These are phyloP conservation scores for Crithidia mellificae DNA, from an alignment of 208 protist genomes.

Conservation along the genomic window DNA sequence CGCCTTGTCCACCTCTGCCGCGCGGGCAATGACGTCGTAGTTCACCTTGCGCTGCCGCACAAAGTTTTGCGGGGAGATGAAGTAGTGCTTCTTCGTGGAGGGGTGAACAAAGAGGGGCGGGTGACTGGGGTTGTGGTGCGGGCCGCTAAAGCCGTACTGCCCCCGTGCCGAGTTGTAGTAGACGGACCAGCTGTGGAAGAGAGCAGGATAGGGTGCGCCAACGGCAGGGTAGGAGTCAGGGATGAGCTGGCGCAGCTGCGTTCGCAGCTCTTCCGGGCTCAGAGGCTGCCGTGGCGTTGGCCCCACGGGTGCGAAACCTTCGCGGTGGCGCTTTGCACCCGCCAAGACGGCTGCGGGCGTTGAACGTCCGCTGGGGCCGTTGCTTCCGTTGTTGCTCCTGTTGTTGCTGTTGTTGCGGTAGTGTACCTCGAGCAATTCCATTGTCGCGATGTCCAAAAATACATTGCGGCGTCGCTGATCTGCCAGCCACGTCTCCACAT, in stretches of 20 bases:
- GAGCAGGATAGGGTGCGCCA: slow-evolving; percentile 21
- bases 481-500: slow-evolving; percentile 51
- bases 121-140: slow-evolving; percentile 16
- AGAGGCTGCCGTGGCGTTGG: slow-evolving; percentile 2
- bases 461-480: slow-evolving; percentile 71
- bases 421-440: slow-evolving; percentile 49
- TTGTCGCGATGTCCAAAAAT: slow-evolving; percentile 61
- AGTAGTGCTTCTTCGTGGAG: slow-evolving; percentile 49
- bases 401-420: slow-evolving; percentile 34
- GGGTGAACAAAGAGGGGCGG: slow-evolving; percentile 51
- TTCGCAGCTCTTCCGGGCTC: slow-evolving; percentile 18
- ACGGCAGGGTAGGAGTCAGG: slow-evolving; percentile 17
- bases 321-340: slow-evolving; percentile 20
- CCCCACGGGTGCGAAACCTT: not conserved
- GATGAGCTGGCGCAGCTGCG: slow-evolving; percentile 17
- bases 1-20: slow-evolving; percentile 20
- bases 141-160: slow-evolving; percentile 27
- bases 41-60: slow-evolving; percentile 52
- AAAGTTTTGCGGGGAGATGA: slow-evolving; percentile 73
- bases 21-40: slow-evolving; percentile 43
- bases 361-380: not conserved
- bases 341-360: not conserved
- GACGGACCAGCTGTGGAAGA: slow-evolving; percentile 25
- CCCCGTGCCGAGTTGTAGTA: slow-evolving; percentile 32
- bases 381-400: not conserved